Base-by-base conservation (phyloP, 2,329 filamentous ascomycete species). In the Epichloe glyceriae region DNA sequence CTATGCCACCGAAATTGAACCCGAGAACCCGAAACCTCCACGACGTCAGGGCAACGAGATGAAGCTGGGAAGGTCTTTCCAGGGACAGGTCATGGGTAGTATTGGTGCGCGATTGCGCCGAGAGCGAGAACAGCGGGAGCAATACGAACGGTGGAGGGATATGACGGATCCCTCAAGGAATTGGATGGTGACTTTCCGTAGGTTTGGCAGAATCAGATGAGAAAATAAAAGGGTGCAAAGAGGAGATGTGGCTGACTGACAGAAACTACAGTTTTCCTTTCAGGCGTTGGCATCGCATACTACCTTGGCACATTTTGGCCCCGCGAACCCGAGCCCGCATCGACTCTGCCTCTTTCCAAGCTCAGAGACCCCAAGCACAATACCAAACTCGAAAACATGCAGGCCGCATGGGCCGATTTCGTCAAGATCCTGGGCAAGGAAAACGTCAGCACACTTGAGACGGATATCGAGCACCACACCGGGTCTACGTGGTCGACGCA, bases 401-500 rank as follows among this genome's bases (percentile, higher is more conserved):
- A 84, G 67, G 79, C 82, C 26, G 79, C 82, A 3, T 85, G 82
- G 82, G 69, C 78, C n/a, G 82, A 86, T 65, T 83, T 86, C 54
- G 74, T 75, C 50, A 73, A 72, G 50, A 74, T 85, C 46, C 74
- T 85, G 3, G 82, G 82, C 56, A 72, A 75, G 61, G 79, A 82
- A 14, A 74, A 84, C 57, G 80, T 86, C 51, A 82, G 77, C 64
- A 85, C 82, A 14, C 50, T 73, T 7, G 69, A 75, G 34, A 64
- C 68, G 19, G 79, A 83, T 57, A 66, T 83, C 35, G 66, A 73
- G 26, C 66, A 70, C 47, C 82, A 85, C 62, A 67, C 79, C 37
- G 74, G 73, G 33, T 83, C 79, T 22, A 73, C 76, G 43, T 85
- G 80, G 80, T 83, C 80, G 43, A 75, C 78, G 33, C 78, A 84